These are phyloP conservation scores for Hibiscus trionum DNA, from an alignment of 345 rosid species.

Conservation along the genomic window DNA sequence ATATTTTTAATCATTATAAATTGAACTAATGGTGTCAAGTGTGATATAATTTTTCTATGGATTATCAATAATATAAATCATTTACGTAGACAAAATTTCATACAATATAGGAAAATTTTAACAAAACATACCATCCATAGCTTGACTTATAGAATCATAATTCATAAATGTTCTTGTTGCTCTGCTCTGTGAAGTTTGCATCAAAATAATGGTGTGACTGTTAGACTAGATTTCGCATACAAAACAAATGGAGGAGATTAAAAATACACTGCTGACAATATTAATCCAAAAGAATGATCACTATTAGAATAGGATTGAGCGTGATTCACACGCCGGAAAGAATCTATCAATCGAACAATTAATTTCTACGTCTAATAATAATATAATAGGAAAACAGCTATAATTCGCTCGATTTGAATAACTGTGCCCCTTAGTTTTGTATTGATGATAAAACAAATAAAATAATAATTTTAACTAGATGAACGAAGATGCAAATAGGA, in stretches of 20 bases:
- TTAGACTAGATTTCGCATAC: conserved; percentile 45
- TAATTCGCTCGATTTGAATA: neutral
- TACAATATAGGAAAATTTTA: neutral
- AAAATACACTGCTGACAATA: neutral
- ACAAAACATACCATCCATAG: conserved; percentile 71
- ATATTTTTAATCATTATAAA: too few species aligned
- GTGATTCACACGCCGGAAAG: neutral
- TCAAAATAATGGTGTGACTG: conserved; percentile 82
- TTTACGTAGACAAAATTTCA: neutral
- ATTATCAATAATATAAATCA: too few species aligned
- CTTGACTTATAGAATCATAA: conserved; percentile 75
- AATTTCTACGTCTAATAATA: neutral
- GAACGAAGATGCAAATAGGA: too few species aligned
- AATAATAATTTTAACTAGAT: too few species aligned
- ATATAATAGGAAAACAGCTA: neutral
- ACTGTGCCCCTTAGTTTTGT: neutral
- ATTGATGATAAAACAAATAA: neutral
- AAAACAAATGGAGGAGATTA: neutral
- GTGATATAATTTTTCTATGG: too few species aligned
- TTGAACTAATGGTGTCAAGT: too few species aligned
- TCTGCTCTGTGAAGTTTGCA: conserved; percentile 75
- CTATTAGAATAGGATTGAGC: neutral
- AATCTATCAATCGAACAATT: neutral
- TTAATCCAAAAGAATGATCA: neutral
- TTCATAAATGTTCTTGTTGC: conserved; percentile 92